A percentile compares a stretch with the other conserved stretches of the same genome.
Conservation (phyloP, 179 eudicot species). For the Patellifolia procumbens region DNA sequence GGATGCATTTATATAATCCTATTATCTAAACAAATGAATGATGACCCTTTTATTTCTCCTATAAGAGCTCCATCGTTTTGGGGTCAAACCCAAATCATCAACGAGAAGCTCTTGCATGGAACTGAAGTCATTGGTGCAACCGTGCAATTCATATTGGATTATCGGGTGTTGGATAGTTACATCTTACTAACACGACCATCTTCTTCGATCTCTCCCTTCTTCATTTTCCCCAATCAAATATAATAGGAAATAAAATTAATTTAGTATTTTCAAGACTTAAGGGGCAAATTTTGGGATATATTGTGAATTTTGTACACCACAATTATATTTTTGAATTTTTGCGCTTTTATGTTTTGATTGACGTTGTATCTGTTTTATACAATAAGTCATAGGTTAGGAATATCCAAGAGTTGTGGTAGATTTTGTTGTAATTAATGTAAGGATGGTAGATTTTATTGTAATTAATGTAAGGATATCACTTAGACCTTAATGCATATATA, state of each 20-base stretch:
- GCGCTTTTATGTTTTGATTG: not conserved
- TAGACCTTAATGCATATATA: too few species aligned
- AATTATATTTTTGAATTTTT: too few species aligned
- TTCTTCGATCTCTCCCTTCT: constrained; percentile 45
- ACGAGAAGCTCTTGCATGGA: constrained; percentile 49
- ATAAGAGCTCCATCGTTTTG: constrained; percentile 47
- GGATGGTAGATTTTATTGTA: too few species aligned
- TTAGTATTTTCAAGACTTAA: not conserved
- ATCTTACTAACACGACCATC: constrained; percentile 66
- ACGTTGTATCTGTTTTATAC: not conserved
- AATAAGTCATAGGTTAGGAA: too few species aligned
- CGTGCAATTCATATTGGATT: constrained; percentile 48
- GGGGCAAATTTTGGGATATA: too few species aligned
- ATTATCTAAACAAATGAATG: too few species aligned
- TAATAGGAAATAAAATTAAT: too few species aligned
- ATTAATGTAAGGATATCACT: constrained; percentile 10
- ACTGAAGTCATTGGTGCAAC: constrained; percentile 74
- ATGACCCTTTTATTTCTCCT: too few species aligned
- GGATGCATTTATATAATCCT: too few species aligned
- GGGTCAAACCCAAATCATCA: constrained; percentile 48
- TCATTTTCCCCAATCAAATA: constrained; percentile 10
- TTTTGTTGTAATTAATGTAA: too few species aligned
- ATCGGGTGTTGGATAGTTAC: constrained; percentile 68
- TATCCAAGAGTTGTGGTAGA: too few species aligned
- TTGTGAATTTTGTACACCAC: too few species aligned